Conservation (phyloP, 352 stramenopile species). For the Phytophthora aleatoria region DNA sequence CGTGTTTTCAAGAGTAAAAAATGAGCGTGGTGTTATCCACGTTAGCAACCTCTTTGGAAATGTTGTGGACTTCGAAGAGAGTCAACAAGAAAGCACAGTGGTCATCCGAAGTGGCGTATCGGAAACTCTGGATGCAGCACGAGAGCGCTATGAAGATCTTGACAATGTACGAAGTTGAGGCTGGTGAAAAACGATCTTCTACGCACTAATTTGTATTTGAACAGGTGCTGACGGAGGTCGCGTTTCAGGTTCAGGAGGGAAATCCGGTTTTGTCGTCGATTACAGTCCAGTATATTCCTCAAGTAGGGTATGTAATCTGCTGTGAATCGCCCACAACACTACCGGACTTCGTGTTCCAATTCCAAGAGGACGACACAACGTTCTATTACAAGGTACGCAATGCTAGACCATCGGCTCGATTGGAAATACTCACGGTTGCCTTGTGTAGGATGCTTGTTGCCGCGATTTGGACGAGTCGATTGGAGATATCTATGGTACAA, state of each 20-base stretch:
- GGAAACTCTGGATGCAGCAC: constrained; percentile 65
- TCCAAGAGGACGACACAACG: constrained; percentile 85
- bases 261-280: constrained; percentile 75
- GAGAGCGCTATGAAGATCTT: constrained; percentile 79
- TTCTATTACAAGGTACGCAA: constrained; percentile 86
- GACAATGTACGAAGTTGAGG: constrained; percentile 58
- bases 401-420: neutral
- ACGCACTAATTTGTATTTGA: constrained; percentile 4
- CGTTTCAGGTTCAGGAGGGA: constrained; percentile 80
- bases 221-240: constrained; percentile 83
- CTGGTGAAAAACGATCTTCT: neutral
- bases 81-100: constrained; percentile 54
- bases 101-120: constrained; percentile 80
- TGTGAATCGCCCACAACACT: constrained; percentile 71
- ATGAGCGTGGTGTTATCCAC: constrained; percentile 53
- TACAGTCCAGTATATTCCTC: constrained; percentile 86
- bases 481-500: constrained; percentile 80
- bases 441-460: constrained; percentile 69
- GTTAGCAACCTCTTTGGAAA: constrained; percentile 84
- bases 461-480: constrained; percentile 81
- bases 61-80: constrained; percentile 86
- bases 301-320: constrained; percentile 87
- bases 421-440: neutral
- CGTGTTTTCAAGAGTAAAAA: constrained; percentile 38
- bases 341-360: constrained; percentile 86